Percentiles rank a stretch among this genome's conserved stretches.
phyloP scores from a whole-genome alignment of 169 alveolate species.

The Amoebophrya sp. region DNA sequence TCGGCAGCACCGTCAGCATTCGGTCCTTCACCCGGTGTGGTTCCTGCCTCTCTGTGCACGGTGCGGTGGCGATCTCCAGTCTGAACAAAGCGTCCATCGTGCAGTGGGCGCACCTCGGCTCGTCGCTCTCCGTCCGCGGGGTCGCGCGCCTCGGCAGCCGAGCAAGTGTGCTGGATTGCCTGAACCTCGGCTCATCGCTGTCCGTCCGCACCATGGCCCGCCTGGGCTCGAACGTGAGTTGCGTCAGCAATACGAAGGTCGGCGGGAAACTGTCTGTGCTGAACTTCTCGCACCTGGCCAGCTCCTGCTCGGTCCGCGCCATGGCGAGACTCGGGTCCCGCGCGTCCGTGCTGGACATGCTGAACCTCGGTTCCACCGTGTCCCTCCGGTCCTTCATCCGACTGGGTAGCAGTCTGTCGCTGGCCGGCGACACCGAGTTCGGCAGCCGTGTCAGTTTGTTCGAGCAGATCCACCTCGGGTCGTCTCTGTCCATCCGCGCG shows the following conservation, averaged over 20 bases:
- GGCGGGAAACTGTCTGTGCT: too few relatives aligned
- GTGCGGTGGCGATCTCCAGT: too few relatives aligned
- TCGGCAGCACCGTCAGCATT: background rate
- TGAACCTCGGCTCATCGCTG: background rate
- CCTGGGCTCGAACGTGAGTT: constrained; percentile 12
- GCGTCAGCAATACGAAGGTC: too few relatives aligned
- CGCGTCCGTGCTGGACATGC: constrained; percentile 2
- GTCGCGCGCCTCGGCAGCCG: constrained; percentile 4
- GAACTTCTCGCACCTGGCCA: background rate
- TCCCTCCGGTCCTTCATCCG: constrained; percentile 21
- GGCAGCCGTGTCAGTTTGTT: background rate
- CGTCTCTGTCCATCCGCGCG: background rate
- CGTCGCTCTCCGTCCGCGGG: constrained; percentile 27
- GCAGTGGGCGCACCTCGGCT: background rate
- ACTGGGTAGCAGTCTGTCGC: background rate
- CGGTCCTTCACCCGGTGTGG: background rate
- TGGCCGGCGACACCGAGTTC: background rate
- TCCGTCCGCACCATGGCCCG: constrained; percentile 29
- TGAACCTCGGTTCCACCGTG: background rate
- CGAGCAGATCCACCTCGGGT: background rate
- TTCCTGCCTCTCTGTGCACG: too few relatives aligned
- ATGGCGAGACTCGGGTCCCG: background rate
- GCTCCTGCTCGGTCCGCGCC: background rate
- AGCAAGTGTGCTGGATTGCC: background rate
- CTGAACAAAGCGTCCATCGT: background rate